phyloP scores from a whole-genome alignment of 1,284 basidiomycete species.

The Microbotryomycetes sp. region DNA sequence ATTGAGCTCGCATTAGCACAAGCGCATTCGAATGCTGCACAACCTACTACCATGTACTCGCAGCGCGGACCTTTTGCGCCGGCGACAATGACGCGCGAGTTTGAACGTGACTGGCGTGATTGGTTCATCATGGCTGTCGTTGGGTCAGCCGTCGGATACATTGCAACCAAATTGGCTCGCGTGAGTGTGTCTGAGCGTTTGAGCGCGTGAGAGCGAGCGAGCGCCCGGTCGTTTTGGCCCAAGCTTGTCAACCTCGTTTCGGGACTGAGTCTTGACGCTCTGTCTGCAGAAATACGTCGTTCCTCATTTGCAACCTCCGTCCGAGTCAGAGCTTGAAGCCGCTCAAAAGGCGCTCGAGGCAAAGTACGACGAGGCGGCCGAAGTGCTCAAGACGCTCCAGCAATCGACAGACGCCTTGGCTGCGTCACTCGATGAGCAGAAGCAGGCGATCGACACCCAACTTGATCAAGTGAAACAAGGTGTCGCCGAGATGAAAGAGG shows the following conservation, averaged over 20 bases:
- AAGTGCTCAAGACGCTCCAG: conserved; percentile 47
- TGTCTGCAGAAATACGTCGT: conserved; percentile 73
- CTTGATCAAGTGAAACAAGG: conserved; percentile 67
- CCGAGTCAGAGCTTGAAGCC: conserved; percentile 77
- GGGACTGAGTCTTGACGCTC: background rate
- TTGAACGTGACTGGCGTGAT: conserved; percentile 78
- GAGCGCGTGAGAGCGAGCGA: background rate
- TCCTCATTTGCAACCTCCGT: conserved; percentile 85
- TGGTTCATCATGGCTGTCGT: conserved; percentile 94
- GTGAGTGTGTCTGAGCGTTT: conserved; percentile 45
- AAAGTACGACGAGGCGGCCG: conserved; percentile 89
- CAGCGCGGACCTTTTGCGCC: background rate
- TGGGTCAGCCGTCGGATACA: conserved; percentile 81
- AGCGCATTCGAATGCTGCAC: background rate
- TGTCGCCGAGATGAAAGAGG: conserved; percentile 69
- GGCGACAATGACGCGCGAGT: conserved; percentile 40
- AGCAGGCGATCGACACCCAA: conserved; percentile 72
- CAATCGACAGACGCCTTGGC: conserved; percentile 63
- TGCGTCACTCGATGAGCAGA: conserved; percentile 63
- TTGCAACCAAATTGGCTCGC: conserved; percentile 74
- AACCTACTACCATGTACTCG: background rate
- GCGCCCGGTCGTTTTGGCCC: background rate
- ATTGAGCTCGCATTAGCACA: conserved; percentile 70
- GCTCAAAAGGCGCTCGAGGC: conserved; percentile 76
- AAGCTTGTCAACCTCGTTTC: background rate